These are phyloP conservation scores for Mycena maculata DNA, from an alignment of 768 basidiomycete species.

Conservation along the genomic window DNA sequence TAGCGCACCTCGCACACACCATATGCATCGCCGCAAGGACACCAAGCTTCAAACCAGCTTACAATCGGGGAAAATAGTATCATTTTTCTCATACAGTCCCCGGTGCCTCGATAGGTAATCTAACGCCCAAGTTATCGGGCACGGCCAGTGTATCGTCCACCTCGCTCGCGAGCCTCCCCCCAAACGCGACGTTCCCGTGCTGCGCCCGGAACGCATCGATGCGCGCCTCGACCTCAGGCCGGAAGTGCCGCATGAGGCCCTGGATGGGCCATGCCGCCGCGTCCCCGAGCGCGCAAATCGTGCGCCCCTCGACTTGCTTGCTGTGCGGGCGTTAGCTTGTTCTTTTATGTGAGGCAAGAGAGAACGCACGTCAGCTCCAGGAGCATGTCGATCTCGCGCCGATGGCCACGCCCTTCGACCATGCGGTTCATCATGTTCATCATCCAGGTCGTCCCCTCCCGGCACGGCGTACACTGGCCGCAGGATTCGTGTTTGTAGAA, in stretches of 20 bases:
- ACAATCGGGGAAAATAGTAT: too few relatives aligned
- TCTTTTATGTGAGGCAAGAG: constrained; percentile 27
- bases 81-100: constrained; percentile 27
- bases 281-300: constrained; percentile 96
- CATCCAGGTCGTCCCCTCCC: constrained; percentile 99
- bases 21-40: too few relatives aligned
- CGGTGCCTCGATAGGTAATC: constrained; percentile 49
- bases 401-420: constrained; percentile 90
- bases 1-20: too few relatives aligned
- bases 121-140: constrained; percentile 79
- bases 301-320: constrained; percentile 97
- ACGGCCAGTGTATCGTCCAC: constrained; percentile 77
- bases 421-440: constrained; percentile 99
- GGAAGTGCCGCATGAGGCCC: constrained; percentile 97
- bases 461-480: constrained; percentile 95
- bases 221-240: constrained; percentile 86
- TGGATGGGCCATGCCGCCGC: constrained; percentile 99
- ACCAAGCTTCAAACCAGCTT: too few relatives aligned
- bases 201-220: constrained; percentile 80
- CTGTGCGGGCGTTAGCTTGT: constrained; percentile 53
- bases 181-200: constrained; percentile 89
- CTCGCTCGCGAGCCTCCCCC: constrained; percentile 78
- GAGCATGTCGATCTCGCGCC: constrained; percentile 98
- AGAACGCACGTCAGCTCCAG: constrained; percentile 86
- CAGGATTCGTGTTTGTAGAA: constrained; percentile 99